phyloP scores from a whole-genome alignment of 441 rosid species.

The Aquilaria agallochum region DNA sequence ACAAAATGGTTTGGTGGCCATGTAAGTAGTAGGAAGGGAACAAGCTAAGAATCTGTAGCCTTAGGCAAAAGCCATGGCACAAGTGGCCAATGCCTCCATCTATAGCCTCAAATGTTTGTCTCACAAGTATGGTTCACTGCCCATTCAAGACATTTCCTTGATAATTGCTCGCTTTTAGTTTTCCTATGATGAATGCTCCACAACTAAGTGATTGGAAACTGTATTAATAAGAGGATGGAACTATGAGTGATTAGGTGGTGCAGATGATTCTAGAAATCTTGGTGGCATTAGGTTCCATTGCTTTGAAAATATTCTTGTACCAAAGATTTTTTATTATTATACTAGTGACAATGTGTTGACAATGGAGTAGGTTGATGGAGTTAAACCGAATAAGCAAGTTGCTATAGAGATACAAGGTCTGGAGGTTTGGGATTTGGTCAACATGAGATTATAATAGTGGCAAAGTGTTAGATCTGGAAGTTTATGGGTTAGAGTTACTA shows the following conservation, averaged over 20 bases:
- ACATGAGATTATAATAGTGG: slow-evolving; percentile 34
- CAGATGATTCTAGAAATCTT: slow-evolving; percentile 69
- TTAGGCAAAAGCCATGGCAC: slow-evolving; percentile 73
- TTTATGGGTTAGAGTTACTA: no score
- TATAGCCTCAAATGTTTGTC: slow-evolving; percentile 65
- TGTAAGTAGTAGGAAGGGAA: slow-evolving; percentile 26
- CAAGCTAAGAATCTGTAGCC: slow-evolving; percentile 77
- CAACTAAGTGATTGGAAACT: not conserved
- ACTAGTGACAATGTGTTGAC: slow-evolving; percentile 85
- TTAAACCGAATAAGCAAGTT: slow-evolving; percentile 71
- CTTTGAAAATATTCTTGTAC: slow-evolving; percentile 56
- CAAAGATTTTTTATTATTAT: slow-evolving; percentile 86
- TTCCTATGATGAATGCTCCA: not conserved
- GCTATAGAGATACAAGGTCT: slow-evolving; percentile 91
- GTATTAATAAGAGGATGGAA: not conserved
- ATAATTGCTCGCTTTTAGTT: not conserved
- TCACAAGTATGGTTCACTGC: slow-evolving; percentile 61
- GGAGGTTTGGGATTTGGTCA: slow-evolving; percentile 87
- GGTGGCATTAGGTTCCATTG: slow-evolving; percentile 62
- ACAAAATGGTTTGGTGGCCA: slow-evolving; percentile 22
- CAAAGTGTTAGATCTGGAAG: no score
- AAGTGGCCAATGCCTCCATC: slow-evolving; percentile 70
- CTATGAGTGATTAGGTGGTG: slow-evolving; percentile 40
- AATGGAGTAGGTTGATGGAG: slow-evolving; percentile 98
- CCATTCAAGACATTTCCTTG: slow-evolving; percentile 46